Evolutionary conservation across 352 stramenopile genomes (phyloP).

Genomic region (Globisporangium canariense): DNA sequence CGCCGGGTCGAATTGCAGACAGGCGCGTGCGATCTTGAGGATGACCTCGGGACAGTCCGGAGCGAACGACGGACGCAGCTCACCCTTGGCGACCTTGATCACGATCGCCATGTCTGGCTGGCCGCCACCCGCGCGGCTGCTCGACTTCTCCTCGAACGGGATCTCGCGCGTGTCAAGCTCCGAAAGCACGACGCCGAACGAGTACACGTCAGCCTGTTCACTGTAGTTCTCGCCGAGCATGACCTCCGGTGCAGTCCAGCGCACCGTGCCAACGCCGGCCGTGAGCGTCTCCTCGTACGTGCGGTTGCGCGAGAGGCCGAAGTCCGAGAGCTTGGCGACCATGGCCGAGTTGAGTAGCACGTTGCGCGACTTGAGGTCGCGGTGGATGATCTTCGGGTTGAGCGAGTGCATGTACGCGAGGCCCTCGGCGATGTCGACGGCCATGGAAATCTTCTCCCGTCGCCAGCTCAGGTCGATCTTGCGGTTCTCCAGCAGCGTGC

Average conservation of each 20-base stretch:
- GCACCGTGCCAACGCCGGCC: slow-evolving; percentile 76
- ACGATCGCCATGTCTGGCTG: slow-evolving; percentile 82
- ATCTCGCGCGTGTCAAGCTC: slow-evolving; percentile 87
- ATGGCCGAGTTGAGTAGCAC: slow-evolving; percentile 75
- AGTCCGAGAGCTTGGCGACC: slow-evolving; percentile 84
- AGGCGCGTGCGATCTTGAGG: slow-evolving; percentile 72
- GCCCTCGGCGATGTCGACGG: slow-evolving; percentile 76
- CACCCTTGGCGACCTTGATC: slow-evolving; percentile 73
- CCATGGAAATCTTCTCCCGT: slow-evolving; percentile 83
- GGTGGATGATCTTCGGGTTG: slow-evolving; percentile 81
- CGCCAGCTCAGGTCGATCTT: slow-evolving; percentile 82
- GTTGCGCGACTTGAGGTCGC: slow-evolving; percentile 82
- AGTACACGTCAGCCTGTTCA: slow-evolving; percentile 86
- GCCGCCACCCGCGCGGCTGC: slow-evolving; percentile 46
- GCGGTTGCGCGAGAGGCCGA: slow-evolving; percentile 77
- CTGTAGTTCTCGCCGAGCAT: slow-evolving; percentile 88
- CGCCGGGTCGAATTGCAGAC: slow-evolving; percentile 81
- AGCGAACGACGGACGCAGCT: slow-evolving; percentile 73
- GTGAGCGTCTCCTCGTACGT: slow-evolving; percentile 86
- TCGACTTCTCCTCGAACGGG: slow-evolving; percentile 84
- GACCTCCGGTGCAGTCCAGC: slow-evolving; percentile 85
- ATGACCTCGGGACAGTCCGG: slow-evolving; percentile 41
- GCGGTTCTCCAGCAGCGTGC: slow-evolving; percentile 74
- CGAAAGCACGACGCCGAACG: slow-evolving; percentile 84
- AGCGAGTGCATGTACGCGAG: slow-evolving; percentile 85